Evolutionary conservation across 1,139 yeast species (phyloP), one percentile per base, ranked within the genome.

Genomic region (Geotrichum aggregatum): DNA sequence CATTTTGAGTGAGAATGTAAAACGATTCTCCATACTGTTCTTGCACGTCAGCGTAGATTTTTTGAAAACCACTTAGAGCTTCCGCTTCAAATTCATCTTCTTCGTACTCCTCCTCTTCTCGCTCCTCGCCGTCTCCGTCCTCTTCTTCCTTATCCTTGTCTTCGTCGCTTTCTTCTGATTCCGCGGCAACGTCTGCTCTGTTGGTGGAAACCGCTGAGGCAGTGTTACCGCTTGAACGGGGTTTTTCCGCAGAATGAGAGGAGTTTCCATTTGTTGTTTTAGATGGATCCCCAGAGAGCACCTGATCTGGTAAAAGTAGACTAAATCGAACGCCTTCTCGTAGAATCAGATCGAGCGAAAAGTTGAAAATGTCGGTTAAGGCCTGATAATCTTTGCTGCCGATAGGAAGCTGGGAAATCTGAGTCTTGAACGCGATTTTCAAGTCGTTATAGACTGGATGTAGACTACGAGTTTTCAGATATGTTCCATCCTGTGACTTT

Each of bases 361-460:
- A 82, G 63, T 80, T 83, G 71, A 81, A 88, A 61, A 85, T 84
- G 53, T 76, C 77, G 66, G 87, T 92, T 41, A 84, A 72, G 58
- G 76, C 74, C 19, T 70, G 71, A 64, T 89, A 89, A 13, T 69
- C 69, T 21, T 71, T 64, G n/a, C 83, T 71, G 1, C 88, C 89
- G 31, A 82, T 75, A 22, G 76, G 75, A 52, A 74, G 71, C 48
- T 73, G 69, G 35, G 73, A 71, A 21, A 85, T 74, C 34, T 76
- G 70, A 24, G 76, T 64, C 8, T 81, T 77, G 41, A 84, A 73
- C 0, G 85, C 83, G 16, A 84, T 70, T 61, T 81, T 85, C 55
- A 91, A 67, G 66, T 91, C 98, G 63, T 85, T 92, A 63, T 78
- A 87, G 13, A 88, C 56, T 13, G 56, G 50, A 36, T 55, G 56